Base-by-base conservation (phyloP, 257 asterid genomes). In the Coffea canephora region DNA sequence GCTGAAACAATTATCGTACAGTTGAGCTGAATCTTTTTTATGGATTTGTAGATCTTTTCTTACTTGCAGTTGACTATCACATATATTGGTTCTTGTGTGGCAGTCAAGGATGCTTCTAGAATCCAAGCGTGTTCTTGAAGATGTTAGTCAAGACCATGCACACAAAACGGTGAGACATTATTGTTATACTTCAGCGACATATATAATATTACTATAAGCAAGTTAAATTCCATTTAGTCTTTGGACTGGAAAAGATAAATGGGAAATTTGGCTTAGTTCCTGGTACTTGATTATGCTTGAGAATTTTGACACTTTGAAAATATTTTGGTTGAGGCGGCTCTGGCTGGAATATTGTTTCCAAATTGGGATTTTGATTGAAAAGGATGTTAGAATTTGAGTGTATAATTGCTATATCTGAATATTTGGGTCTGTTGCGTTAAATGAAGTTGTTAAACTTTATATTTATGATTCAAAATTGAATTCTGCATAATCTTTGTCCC, bases 111-210 rank as follows among this genome's bases (percentile, higher is more conserved):
- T 90, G 96, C 98, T 90, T 81, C 87, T 96, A 87, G 90, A 86
- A 78, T 96, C 98, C 31, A 97, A 94, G 80, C 96, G 89, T 83
- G 97, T 94, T 77, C 98, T 96, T 80, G 97, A 94, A 83, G 99
- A 96, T 82, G 98, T 96, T 87, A 94, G 99, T 81, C 98, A 96
- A 88, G 99, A 96, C 83, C 99, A 96, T 80, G 99, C 99, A 69
- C 98, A 90, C 73, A 96, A 96, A 87, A 96, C 98, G 83, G 99
- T 96, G 80, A 88, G 96, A 82, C 78, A n/a, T 81, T 34, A 41
- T 61, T 71, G 65, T 64, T 73, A n/a, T 50, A 66, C 78, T 31
- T 3, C 2, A 36, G 23, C 23, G 27, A 67, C n/a, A 25, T 43
- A 18, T 25, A 45, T 62, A 8, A n/a, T 45, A 19, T 76, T 4